Evolutionary conservation across 179 eudicot genomes (phyloP).

Genomic region (Beta corolliflora): DNA sequence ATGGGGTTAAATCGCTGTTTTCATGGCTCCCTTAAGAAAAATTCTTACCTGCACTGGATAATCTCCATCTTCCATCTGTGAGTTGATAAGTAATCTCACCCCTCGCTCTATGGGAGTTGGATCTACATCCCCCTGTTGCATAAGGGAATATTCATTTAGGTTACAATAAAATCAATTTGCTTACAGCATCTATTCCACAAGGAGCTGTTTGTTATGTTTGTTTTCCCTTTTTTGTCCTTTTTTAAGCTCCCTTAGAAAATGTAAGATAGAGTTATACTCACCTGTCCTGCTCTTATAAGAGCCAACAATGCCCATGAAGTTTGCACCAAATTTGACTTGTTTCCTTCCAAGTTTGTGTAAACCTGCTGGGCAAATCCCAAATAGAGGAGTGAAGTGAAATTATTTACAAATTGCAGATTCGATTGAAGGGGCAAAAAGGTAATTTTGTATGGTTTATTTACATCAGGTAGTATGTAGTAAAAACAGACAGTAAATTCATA

Average conservation of each 20-base stretch:
- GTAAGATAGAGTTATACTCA: constrained; percentile 8
- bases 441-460: too few relatives aligned
- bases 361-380: constrained; percentile 28
- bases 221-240: background rate
- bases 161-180: background rate
- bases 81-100: constrained; percentile 56
- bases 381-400: too few relatives aligned
- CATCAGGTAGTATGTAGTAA: too few relatives aligned
- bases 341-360: constrained; percentile 55
- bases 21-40: background rate
- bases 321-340: constrained; percentile 63
- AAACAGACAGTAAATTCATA: background rate
- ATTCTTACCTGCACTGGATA: constrained; percentile 62
- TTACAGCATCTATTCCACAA: too few relatives aligned
- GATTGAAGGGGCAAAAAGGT: too few relatives aligned
- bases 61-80: constrained; percentile 64
- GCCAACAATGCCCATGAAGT: constrained; percentile 74
- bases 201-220: background rate
- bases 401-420: too few relatives aligned
- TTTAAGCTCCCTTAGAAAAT: background rate
- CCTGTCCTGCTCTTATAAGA: constrained; percentile 70
- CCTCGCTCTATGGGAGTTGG: constrained; percentile 55
- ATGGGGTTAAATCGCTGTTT: background rate
- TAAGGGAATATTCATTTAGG: background rate
- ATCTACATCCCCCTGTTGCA: constrained; percentile 47